Conservation (phyloP, 306 rosid species). For the Gillenia trifoliata region DNA sequence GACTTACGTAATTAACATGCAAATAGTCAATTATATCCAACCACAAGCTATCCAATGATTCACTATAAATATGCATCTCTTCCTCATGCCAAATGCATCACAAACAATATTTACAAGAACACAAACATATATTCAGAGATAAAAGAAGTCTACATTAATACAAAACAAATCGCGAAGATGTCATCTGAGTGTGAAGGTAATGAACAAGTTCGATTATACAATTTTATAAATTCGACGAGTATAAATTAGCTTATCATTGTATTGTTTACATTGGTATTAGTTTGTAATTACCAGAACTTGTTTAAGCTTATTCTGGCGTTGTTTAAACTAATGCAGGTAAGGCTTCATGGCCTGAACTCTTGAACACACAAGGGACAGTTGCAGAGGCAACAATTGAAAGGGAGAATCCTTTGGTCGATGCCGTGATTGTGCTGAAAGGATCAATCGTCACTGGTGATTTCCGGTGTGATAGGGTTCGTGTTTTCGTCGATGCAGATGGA, state of each 20-base stretch:
- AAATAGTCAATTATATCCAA: background rate
- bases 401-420: slow-evolving; percentile 29
- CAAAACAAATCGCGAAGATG: background rate
- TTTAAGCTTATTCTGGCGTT: background rate
- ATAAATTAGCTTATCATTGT: no score
- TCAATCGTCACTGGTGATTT: slow-evolving; percentile 26
- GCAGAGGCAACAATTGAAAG: slow-evolving; percentile 31
- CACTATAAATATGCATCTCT: background rate
- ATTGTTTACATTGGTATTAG: no score
- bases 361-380: slow-evolving; percentile 34
- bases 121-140: background rate
- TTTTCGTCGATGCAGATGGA: slow-evolving; percentile 27
- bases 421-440: slow-evolving; percentile 25
- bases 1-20: background rate
- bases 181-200: background rate
- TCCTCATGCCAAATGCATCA: background rate
- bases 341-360: slow-evolving; percentile 50
- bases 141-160: background rate
- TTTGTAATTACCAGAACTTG: no score
- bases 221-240: background rate
- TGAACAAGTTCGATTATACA: background rate
- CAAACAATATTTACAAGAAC: background rate
- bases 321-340: slow-evolving; percentile 19
- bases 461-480: slow-evolving; percentile 49
- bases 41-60: background rate